Conservation (phyloP, 2,329 filamentous ascomycete species). For the Botrytis deweyae region DNA sequence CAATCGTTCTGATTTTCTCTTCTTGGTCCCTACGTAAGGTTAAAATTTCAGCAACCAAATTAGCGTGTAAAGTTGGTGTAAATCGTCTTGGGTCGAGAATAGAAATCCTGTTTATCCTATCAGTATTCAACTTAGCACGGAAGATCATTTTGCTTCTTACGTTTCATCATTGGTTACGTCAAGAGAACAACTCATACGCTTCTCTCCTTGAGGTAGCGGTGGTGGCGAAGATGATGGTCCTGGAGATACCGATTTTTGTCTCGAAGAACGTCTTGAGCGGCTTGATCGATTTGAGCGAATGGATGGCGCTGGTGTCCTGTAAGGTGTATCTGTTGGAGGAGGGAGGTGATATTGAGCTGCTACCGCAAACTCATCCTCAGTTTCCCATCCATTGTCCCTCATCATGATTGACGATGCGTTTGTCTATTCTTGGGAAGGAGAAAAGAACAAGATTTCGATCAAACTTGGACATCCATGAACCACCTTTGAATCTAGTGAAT, state of each 20-base stretch:
- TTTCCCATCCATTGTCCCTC: conserved; percentile 54
- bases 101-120: conserved; percentile 44
- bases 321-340: conserved; percentile 69
- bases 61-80: conserved; percentile 92
- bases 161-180: conserved; percentile 65
- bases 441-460: conserved; percentile 9
- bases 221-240: conserved; percentile 61
- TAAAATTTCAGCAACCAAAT: conserved; percentile 90
- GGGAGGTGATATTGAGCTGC: conserved; percentile 62
- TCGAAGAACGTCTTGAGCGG: conserved; percentile 61
- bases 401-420: conserved; percentile 41
- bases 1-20: conserved; percentile 82
- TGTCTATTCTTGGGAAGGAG: background rate
- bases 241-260: conserved; percentile 62
- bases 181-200: conserved; percentile 51
- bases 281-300: conserved; percentile 16
- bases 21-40: conserved; percentile 85
- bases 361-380: conserved; percentile 59
- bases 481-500: conserved; percentile 2
- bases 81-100: conserved; percentile 88
- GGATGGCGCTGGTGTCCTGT: conserved; percentile 62
- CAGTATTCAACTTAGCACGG: conserved; percentile 19
- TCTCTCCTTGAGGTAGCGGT: conserved; percentile 51
- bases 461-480: conserved; percentile 7
- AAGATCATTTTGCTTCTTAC: conserved; percentile 22